Evolutionary conservation across 805 yeast genomes (phyloP).

Genomic region (Starmerella ratchasimensis): DNA sequence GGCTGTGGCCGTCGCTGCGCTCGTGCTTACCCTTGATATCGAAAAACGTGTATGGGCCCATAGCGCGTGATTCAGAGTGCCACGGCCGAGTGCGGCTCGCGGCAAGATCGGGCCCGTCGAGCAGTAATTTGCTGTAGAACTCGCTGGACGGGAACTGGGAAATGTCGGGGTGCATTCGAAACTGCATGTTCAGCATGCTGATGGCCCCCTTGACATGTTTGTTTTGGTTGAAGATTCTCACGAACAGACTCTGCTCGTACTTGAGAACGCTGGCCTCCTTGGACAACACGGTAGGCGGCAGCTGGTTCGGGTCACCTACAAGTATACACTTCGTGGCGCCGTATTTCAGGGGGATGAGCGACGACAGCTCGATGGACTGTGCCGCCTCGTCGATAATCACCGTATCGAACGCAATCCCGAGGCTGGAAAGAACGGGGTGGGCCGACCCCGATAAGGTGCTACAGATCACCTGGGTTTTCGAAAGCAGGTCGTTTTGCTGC

Average conservation of each 20-base stretch:
- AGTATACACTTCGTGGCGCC: constrained; percentile 83
- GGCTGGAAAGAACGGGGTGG: constrained; percentile 63
- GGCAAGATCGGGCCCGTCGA: constrained; percentile 69
- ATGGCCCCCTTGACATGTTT: constrained; percentile 34
- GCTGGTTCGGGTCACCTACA: constrained; percentile 98
- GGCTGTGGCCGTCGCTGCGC: constrained; percentile 38
- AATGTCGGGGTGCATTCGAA: constrained; percentile 94
- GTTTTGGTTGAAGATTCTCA: constrained; percentile 68
- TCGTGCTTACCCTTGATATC: constrained; percentile 54
- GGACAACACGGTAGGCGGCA: constrained; percentile 92
- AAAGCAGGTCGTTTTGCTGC: constrained; percentile 56
- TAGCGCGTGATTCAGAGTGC: constrained; percentile 40
- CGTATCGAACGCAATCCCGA: constrained; percentile 70
- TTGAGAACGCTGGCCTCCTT: constrained; percentile 66
- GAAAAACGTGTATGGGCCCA: constrained; percentile 70
- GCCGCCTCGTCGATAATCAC: constrained; percentile 96
- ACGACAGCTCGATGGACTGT: constrained; percentile 86
- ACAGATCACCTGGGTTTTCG: constrained; percentile 72
- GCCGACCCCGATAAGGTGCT: constrained; percentile 91
- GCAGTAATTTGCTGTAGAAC: constrained; percentile 59
- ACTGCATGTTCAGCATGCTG: constrained; percentile 73
- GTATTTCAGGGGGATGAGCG: constrained; percentile 80
- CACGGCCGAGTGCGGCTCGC: constrained; percentile 50
- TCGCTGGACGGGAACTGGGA: constrained; percentile 74
- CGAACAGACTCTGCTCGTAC: constrained; percentile 87